A percentile compares a stretch with the other conserved stretches of the same genome.
Conservation (phyloP, 1,284 basidiomycete genomes). For the Exobasidium rhododendri region DNA sequence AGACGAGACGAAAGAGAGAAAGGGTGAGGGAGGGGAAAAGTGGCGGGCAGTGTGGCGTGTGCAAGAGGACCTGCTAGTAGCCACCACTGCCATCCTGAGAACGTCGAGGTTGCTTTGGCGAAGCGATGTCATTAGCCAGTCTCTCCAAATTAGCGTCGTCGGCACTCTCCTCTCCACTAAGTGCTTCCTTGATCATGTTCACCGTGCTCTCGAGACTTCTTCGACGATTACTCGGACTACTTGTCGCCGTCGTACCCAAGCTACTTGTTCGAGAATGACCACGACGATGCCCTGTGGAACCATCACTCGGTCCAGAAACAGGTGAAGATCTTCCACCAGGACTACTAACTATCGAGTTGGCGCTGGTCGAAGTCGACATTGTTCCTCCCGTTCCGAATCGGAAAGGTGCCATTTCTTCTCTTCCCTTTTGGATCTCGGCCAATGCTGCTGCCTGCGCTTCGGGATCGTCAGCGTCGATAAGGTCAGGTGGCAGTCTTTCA, state of each 20-base stretch:
- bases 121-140: constrained; percentile 40
- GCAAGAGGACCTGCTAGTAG: no score
- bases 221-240: constrained; percentile 85
- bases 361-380: not conserved
- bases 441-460: constrained; percentile 61
- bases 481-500: constrained; percentile 78
- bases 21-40: not conserved
- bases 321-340: not conserved
- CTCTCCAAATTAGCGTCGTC: constrained; percentile 44
- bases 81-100: not conserved
- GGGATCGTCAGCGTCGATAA: constrained; percentile 80
- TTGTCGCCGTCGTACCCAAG: constrained; percentile 85
- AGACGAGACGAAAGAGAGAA: not conserved
- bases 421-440: constrained; percentile 43
- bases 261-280: constrained; percentile 83
- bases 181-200: constrained; percentile 73
- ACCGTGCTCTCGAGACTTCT: constrained; percentile 93
- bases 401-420: not conserved
- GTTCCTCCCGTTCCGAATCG: not conserved
- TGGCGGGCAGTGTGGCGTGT: no score
- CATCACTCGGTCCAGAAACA: not conserved
- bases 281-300: constrained; percentile 57
- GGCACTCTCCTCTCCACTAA: constrained; percentile 39
- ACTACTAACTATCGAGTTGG: not conserved
- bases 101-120: constrained; percentile 17